Evolutionary conservation across 1,284 basidiomycete species (phyloP).

Genomic region (Cutaneotrichosporon dermatis): DNA sequence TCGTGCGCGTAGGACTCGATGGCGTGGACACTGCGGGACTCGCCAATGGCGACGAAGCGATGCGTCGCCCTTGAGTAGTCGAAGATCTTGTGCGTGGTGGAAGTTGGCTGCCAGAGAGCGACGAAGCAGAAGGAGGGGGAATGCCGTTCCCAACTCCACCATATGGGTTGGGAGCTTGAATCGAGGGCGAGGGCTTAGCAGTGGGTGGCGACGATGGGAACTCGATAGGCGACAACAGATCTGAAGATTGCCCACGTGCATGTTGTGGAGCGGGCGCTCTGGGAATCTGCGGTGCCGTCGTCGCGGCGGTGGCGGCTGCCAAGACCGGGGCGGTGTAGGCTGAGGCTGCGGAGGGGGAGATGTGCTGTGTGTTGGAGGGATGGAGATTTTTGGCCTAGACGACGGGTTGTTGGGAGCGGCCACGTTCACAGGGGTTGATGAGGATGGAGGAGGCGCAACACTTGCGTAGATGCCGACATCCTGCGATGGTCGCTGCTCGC

Average conservation of each 20-base stretch:
- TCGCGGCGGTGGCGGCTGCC: slow-evolving; percentile 2
- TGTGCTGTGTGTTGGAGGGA: not conserved
- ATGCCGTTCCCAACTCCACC: slow-evolving; percentile 6
- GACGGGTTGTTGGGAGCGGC: not conserved
- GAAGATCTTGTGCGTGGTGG: slow-evolving; percentile 16
- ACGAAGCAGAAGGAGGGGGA: not conserved
- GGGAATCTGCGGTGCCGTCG: not conserved
- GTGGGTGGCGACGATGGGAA: not conserved
- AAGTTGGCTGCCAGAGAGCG: slow-evolving; percentile 2
- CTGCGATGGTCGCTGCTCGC: not conserved
- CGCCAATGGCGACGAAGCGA: slow-evolving; percentile 22
- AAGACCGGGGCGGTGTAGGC: slow-evolving; percentile 6
- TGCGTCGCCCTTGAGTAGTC: slow-evolving; percentile 8
- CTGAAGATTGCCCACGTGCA: not conserved
- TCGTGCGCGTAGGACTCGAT: not conserved
- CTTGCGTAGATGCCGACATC: not conserved
- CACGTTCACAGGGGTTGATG: not conserved
- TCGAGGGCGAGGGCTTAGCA: not conserved
- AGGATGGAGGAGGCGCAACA: not conserved
- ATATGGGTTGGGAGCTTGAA: not conserved
- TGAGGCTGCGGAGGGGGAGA: slow-evolving; percentile 3
- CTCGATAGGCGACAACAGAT: slow-evolving; percentile 1
- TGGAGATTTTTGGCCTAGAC: not conserved
- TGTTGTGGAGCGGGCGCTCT: not conserved
- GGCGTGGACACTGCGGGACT: slow-evolving; percentile 16